Conservation (phyloP, 192 early-diverging fungal genomes). For the Coemansia pectinata region DNA sequence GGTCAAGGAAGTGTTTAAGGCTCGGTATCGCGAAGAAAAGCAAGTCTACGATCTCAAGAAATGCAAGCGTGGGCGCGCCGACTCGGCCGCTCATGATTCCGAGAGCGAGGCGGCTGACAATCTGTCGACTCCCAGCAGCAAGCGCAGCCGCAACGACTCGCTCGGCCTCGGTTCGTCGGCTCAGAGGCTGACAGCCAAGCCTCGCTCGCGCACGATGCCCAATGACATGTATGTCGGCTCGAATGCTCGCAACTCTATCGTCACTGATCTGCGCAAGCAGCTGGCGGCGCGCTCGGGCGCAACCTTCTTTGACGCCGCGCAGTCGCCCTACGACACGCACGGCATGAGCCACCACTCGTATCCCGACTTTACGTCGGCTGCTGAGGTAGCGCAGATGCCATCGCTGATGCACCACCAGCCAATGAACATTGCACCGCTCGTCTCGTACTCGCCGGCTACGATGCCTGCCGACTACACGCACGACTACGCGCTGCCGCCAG, state of each 20-base stretch:
- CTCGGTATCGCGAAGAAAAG: conserved; percentile 40
- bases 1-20: conserved; percentile 42
- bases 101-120: background rate
- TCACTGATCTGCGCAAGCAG: conserved; percentile 42
- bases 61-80: conserved; percentile 29
- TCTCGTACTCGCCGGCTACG: conserved; percentile 5
- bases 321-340: conserved; percentile 27
- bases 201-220: conserved; percentile 43
- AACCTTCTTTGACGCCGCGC: conserved; percentile 18
- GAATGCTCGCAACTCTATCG: conserved; percentile 14
- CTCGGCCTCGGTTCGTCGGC: conserved; percentile 5
- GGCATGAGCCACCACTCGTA: conserved; percentile 24
- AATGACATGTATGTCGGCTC: conserved; percentile 16
- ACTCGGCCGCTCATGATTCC: background rate
- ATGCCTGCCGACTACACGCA: conserved; percentile 12
- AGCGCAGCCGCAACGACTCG: conserved; percentile 14
- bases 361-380: conserved; percentile 2
- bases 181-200: conserved; percentile 22
- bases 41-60: conserved; percentile 38
- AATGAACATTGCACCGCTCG: conserved; percentile 5
- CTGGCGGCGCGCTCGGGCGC: conserved; percentile 28
- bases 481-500: conserved; percentile 18
- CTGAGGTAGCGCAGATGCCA: conserved; percentile 7
- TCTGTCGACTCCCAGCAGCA: conserved; percentile 3
- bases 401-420: conserved; percentile 20